Percentiles rank a stretch among this genome's conserved stretches.
Conservation (phyloP, 2,329 filamentous ascomycete species). For the Gyromitra esculenta region DNA sequence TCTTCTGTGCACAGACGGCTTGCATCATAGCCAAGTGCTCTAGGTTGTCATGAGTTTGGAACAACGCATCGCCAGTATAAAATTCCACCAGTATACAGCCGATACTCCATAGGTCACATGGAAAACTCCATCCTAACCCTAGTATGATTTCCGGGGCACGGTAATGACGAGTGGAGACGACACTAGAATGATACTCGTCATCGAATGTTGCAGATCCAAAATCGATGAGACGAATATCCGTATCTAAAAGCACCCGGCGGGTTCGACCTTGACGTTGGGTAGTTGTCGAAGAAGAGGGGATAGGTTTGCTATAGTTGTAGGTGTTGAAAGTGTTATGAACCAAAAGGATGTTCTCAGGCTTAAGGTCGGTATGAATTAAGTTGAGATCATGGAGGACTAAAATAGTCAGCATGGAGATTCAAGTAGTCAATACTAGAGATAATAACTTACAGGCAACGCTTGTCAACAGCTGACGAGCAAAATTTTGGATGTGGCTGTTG, state of each 20-base stretch:
- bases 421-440: constrained; percentile 1
- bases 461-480: constrained; percentile 95
- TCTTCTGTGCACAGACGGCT: constrained; percentile 69
- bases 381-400: constrained; percentile 94
- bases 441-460: constrained; percentile 88
- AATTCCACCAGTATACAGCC: constrained; percentile 78
- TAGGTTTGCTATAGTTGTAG: constrained; percentile 75
- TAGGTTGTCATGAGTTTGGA: constrained; percentile 77
- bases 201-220: constrained; percentile 78
- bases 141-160: constrained; percentile 76
- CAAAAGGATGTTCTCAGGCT: constrained; percentile 76
- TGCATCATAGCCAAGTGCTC: constrained; percentile 82
- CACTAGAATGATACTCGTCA: constrained; percentile 76
- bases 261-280: constrained; percentile 71
- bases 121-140: constrained; percentile 75
- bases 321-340: constrained; percentile 74
- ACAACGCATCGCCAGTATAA: constrained; percentile 75
- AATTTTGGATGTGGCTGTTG: constrained; percentile 97
- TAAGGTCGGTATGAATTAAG: constrained; percentile 88
- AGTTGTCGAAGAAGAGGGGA: constrained; percentile 72
- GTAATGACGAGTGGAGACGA: constrained; percentile 76
- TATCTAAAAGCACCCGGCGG: constrained; percentile 72
- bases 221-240: constrained; percentile 75
- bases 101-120: constrained; percentile 79
- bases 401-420: constrained; percentile 17